Conservation (phyloP, 176 grass and related monocot genomes). For the Paspalum vaginatum region DNA sequence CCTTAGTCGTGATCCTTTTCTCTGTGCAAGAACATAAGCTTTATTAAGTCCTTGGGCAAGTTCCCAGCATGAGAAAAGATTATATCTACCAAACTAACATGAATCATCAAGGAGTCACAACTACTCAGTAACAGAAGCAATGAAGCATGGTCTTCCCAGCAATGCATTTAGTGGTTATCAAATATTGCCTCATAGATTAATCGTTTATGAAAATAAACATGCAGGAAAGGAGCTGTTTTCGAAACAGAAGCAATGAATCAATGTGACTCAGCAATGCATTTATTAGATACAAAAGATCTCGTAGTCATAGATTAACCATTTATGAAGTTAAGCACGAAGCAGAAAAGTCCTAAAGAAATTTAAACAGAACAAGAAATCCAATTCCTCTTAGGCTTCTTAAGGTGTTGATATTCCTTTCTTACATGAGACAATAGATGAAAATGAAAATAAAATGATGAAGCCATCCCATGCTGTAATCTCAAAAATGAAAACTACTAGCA, state of each 20-base stretch:
- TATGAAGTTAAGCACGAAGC: background rate
- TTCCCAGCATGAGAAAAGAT: constrained; percentile 31
- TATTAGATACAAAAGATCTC: background rate
- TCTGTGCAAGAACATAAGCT: constrained; percentile 58
- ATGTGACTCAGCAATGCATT: constrained; percentile 3
- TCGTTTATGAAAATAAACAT: background rate
- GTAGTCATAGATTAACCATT: constrained; percentile 2
- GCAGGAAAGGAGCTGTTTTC: background rate
- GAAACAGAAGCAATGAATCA: constrained; percentile 5
- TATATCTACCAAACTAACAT: constrained; percentile 6
- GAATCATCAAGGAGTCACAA: constrained; percentile 4
- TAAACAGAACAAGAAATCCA: too few species aligned
- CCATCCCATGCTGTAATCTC: background rate
- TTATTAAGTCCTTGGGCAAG: constrained; percentile 33
- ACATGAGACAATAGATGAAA: background rate
- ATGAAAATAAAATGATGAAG: background rate
- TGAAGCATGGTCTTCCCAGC: constrained; percentile 4
- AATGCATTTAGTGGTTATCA: constrained; percentile 6
- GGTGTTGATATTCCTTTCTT: constrained; percentile 9
- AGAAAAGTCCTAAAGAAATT: constrained; percentile 15
- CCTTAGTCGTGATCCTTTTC: constrained; percentile 71
- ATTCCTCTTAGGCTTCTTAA: background rate
- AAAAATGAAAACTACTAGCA: too few species aligned
- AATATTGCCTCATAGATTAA: background rate
- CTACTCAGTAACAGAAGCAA: constrained; percentile 14